These are phyloP conservation scores for Bjerkandera adusta DNA, from an alignment of 1,284 basidiomycete species.

Conservation along the genomic window DNA sequence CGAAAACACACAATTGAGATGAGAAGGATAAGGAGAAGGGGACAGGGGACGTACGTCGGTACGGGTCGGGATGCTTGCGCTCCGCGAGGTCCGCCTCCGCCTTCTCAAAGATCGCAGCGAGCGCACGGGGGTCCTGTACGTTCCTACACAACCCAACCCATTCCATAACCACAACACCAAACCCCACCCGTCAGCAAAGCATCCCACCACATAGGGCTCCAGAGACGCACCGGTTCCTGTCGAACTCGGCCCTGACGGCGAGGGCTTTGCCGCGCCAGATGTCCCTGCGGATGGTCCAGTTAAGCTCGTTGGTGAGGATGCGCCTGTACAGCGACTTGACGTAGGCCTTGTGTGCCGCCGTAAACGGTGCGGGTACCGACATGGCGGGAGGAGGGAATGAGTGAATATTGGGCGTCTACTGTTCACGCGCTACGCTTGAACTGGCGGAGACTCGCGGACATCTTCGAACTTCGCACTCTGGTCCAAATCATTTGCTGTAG, in stretches of 20 bases:
- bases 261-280: conserved; percentile 84
- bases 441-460: no score
- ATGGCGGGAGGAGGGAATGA: conserved; percentile 7
- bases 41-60: conserved; percentile 65
- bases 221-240: conserved; percentile 78
- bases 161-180: no score
- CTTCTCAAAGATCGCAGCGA: conserved; percentile 78
- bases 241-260: conserved; percentile 89
- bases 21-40: conserved; percentile 21
- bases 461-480: no score
- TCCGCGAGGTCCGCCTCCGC: conserved; percentile 77
- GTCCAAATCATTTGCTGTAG: no score
- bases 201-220: not conserved
- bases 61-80: conserved; percentile 86
- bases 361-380: conserved; percentile 51
- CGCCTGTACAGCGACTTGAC: conserved; percentile 93
- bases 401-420: no score
- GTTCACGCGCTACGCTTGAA: no score
- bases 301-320: conserved; percentile 79
- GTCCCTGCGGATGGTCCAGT: conserved; percentile 88
- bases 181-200: not conserved
- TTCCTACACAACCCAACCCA: conserved; percentile 46
- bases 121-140: conserved; percentile 83
- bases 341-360: conserved; percentile 78
- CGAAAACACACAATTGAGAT: conserved; percentile 19